phyloP scores from a whole-genome alignment of 257 asterid genomes.

The Catharanthus roseus region DNA sequence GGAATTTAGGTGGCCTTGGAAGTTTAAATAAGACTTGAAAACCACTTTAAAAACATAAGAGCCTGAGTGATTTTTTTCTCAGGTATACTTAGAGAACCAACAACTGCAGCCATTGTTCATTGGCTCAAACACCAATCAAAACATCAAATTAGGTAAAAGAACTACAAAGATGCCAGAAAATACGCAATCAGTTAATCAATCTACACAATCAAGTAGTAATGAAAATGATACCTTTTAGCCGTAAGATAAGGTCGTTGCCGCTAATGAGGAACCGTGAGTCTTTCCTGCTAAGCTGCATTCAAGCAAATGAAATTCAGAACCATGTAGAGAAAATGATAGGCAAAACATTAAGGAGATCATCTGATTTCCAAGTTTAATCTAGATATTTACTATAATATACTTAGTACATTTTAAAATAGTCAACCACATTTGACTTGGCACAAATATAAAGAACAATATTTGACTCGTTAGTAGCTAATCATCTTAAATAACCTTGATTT shows the following conservation, averaged over 20 bases:
- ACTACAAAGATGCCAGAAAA: not conserved
- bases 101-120: too few relatives aligned
- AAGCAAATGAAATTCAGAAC: slow-evolving; percentile 10
- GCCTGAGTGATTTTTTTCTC: too few relatives aligned
- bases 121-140: too few relatives aligned
- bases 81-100: too few relatives aligned
- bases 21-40: too few relatives aligned
- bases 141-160: too few relatives aligned
- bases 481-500: not conserved
- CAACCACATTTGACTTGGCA: not conserved
- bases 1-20: too few relatives aligned
- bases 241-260: slow-evolving; percentile 75
- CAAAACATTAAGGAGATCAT: not conserved
- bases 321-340: not conserved
- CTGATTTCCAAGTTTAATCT: not conserved
- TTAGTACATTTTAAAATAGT: not conserved
- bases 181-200: not conserved
- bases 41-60: too few relatives aligned
- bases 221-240: slow-evolving; percentile 60
- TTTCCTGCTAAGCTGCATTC: slow-evolving; percentile 75
- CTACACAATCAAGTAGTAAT: not conserved
- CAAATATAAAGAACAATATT: not conserved
- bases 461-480: not conserved
- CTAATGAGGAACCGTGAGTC: slow-evolving; percentile 81
- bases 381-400: not conserved